These are phyloP conservation scores for Glonium stellatum DNA, from an alignment of 495 filamentous ascomycete genomes.

Conservation along the genomic window DNA sequence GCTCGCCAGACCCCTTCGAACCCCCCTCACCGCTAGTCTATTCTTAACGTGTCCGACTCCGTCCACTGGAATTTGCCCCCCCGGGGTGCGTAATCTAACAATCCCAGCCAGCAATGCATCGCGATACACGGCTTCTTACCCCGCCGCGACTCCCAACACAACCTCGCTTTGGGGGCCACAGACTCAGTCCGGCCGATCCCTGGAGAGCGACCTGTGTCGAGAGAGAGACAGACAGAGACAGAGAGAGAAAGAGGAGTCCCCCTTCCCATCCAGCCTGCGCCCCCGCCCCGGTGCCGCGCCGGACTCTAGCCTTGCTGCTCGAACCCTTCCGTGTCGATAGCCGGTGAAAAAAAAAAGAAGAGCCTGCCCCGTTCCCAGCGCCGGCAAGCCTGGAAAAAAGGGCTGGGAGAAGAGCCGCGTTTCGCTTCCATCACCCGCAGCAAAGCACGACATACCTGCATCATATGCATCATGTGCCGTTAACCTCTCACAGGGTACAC, in stretches of 20 bases:
- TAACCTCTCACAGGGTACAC: conserved; percentile 22
- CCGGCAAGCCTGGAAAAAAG: background rate
- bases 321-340: too few relatives aligned
- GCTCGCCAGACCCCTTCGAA: background rate
- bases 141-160: conserved; percentile 10
- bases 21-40: conserved; percentile 28
- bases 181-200: too few relatives aligned
- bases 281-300: too few relatives aligned
- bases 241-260: too few relatives aligned
- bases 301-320: too few relatives aligned
- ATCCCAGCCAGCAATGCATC: conserved; percentile 20
- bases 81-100: conserved; percentile 19
- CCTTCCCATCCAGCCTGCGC: too few relatives aligned
- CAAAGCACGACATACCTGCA: conserved; percentile 25
- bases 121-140: conserved; percentile 19
- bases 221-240: too few relatives aligned
- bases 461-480: conserved; percentile 25
- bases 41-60: conserved; percentile 11
- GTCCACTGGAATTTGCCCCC: conserved; percentile 10
- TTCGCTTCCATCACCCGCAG: conserved; percentile 20
- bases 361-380: conserved; percentile 1
- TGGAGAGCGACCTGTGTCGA: too few relatives aligned
- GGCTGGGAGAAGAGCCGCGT: conserved; percentile 14
- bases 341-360: too few relatives aligned
- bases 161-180: conserved; percentile 10